Percentiles rank a stretch among this genome's conserved stretches.
Conservation (phyloP, 2,329 filamentous ascomycete genomes). For the Cercospora beticola region DNA sequence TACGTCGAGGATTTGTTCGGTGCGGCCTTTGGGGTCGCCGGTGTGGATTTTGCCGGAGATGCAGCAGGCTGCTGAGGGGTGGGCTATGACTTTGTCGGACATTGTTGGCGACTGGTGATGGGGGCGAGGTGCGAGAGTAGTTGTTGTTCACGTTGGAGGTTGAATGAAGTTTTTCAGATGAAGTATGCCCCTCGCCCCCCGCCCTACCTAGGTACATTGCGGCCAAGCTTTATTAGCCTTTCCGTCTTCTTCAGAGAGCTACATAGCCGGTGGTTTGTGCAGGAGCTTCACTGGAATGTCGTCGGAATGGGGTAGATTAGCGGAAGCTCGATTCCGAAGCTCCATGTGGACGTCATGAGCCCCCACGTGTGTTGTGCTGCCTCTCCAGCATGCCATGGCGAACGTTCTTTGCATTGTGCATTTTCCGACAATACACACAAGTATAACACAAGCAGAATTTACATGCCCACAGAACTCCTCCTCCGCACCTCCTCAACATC, state of each 20-base stretch:
- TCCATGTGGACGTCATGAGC: not conserved
- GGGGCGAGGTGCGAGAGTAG: not conserved
- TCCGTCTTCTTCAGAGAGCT: not conserved
- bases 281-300: not conserved
- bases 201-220: not conserved
- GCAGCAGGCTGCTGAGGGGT: conserved; percentile 26
- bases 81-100: not conserved
- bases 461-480: conserved; percentile 4
- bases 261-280: not conserved
- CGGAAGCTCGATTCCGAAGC: not conserved
- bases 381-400: not conserved
- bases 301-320: not conserved
- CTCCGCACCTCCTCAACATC: conserved; percentile 9
- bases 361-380: not conserved
- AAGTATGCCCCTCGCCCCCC: not conserved
- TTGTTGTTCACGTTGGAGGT: not conserved
- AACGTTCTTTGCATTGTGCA: not conserved
- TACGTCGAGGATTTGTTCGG: conserved; percentile 23
- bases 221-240: not conserved
- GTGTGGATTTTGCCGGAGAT: conserved; percentile 27
- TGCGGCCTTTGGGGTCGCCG: conserved; percentile 23
- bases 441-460: not conserved
- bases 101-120: not conserved
- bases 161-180: not conserved
- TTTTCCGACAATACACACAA: not conserved